A percentile compares a stretch with the other conserved stretches of the same genome.
phyloP scores from a whole-genome alignment of 441 rosid genomes.

The Erysimum cheiri region DNA sequence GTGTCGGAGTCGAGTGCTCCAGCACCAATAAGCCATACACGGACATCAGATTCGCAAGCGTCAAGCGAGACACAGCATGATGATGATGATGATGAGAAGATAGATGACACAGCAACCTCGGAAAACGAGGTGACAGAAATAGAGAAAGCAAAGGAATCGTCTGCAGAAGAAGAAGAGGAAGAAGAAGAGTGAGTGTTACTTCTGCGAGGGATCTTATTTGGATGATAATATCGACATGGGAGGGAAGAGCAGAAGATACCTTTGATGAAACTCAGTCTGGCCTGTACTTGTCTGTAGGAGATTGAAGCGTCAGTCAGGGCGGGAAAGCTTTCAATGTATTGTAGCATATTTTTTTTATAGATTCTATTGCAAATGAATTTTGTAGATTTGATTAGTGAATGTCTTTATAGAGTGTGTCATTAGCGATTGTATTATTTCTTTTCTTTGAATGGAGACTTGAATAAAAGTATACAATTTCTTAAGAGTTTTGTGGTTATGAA shows the following conservation, averaged over 20 bases:
- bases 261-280: conserved; percentile 1
- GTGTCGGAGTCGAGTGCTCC: conserved; percentile 31
- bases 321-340: conserved; percentile 14
- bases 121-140: conserved; percentile 52
- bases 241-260: conserved; percentile 3
- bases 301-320: neutral
- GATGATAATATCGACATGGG: neutral
- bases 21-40: conserved; percentile 36
- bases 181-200: conserved; percentile 26
- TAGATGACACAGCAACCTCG: conserved; percentile 62
- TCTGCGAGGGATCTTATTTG: neutral
- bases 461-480: no score
- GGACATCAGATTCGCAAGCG: conserved; percentile 48
- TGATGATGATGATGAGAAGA: conserved; percentile 51
- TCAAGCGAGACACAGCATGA: conserved; percentile 60
- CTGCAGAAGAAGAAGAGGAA: conserved; percentile 55
- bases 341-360: neutral
- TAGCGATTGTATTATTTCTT: neutral
- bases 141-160: conserved; percentile 67
- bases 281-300: neutral
- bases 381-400: neutral
- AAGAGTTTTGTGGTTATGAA: no score
- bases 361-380: conserved; percentile 4
- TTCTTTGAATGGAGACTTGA: no score
- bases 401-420: conserved; percentile 26